Percentiles rank a stretch among this genome's conserved stretches.
Evolutionary conservation across 345 rosid species (phyloP).

Genomic region (Luvunga scandens): DNA sequence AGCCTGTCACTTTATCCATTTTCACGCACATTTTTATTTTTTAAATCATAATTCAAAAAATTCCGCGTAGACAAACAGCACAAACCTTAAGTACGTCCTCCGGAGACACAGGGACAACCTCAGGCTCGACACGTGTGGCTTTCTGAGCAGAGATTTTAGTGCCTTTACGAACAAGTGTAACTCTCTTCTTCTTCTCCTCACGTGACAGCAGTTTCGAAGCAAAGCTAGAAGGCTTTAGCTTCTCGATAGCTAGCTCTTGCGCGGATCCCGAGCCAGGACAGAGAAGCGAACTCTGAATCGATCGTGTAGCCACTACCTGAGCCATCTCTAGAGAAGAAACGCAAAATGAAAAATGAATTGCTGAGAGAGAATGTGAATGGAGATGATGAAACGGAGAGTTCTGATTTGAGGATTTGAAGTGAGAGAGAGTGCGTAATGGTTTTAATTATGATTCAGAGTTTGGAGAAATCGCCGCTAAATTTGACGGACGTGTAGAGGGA

Average conservation of each 20-base stretch:
- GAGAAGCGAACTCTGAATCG: conserved; percentile 49
- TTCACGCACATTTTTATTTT: too few species aligned
- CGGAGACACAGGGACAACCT: conserved; percentile 69
- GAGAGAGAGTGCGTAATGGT: background rate
- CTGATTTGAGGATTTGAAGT: background rate
- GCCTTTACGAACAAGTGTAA: conserved; percentile 29
- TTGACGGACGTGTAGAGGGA: conserved; percentile 46
- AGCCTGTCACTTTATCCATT: background rate
- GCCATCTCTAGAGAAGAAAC: conserved; percentile 46
- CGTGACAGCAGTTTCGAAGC: conserved; percentile 39
- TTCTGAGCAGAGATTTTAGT: conserved; percentile 43
- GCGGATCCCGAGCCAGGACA: conserved; percentile 46
- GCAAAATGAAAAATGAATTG: conserved; percentile 6
- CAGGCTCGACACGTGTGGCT: conserved; percentile 51
- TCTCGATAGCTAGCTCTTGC: conserved; percentile 38
- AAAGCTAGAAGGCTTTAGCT: conserved; percentile 52
- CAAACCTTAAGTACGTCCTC: conserved; percentile 58
- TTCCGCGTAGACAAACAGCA: background rate
- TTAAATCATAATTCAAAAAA: background rate
- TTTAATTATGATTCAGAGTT: background rate
- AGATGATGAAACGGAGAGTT: background rate
- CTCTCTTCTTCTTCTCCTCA: conserved; percentile 24
- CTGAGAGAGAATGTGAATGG: background rate
- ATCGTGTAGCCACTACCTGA: conserved; percentile 72
- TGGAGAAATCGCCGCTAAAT: conserved; percentile 49